phyloP scores from a whole-genome alignment of 169 alveolate genomes.

The Ichthyophthirius multifiliis region DNA sequence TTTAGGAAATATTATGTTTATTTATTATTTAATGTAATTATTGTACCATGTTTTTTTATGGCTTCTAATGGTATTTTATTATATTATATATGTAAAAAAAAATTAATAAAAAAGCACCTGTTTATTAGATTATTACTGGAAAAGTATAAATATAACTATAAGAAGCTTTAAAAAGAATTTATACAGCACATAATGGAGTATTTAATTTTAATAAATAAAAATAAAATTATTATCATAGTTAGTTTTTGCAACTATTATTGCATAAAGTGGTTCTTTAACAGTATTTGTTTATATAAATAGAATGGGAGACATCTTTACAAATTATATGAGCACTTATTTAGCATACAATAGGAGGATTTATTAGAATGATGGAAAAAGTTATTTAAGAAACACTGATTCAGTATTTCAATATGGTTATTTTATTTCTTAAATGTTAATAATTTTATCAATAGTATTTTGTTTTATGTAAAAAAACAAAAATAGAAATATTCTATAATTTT shows the following conservation, averaged over 20 bases:
- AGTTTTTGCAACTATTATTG: neutral
- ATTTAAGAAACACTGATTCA: neutral
- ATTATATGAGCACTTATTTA: neutral
- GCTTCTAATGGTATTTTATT: neutral
- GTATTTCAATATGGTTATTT: slow-evolving; percentile 4
- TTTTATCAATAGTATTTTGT: neutral
- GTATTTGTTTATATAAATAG: slow-evolving; percentile 1
- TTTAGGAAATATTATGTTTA: neutral
- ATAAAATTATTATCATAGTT: too few relatives aligned
- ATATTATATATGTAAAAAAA: too few relatives aligned
- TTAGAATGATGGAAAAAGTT: neutral
- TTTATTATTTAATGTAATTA: neutral
- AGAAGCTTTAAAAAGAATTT: neutral
- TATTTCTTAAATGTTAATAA: neutral
- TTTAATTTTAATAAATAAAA: too few relatives aligned
- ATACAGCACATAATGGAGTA: neutral
- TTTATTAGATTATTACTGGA: neutral
- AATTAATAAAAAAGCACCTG: neutral
- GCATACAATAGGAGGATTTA: neutral
- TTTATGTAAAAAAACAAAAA: neutral
- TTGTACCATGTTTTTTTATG: neutral
- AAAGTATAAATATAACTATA: neutral
- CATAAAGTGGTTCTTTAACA: neutral
- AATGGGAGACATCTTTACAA: neutral
- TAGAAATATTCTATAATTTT: neutral